A percentile compares a stretch with the other conserved stretches of the same genome.
Conservation (phyloP, 129 eudicot species). For the Flaveria bidentis region DNA sequence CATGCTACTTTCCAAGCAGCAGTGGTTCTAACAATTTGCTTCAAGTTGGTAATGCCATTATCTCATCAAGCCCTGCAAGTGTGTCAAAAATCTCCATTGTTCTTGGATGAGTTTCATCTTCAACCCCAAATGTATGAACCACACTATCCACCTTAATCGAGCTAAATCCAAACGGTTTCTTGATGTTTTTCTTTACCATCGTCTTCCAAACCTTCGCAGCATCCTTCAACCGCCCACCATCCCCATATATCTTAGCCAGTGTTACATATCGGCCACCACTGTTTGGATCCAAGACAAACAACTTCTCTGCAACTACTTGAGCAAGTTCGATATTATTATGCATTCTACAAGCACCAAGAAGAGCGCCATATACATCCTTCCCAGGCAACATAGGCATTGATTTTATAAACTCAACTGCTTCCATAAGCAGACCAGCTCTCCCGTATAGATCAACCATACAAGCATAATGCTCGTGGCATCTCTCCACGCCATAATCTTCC, state of each 20-base stretch:
- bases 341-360: conserved; percentile 52
- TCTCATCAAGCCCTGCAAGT: conserved; percentile 37
- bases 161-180: conserved; percentile 48
- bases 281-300: conserved; percentile 48
- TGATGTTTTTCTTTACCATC: conserved; percentile 46
- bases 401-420: conserved; percentile 39
- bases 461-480: conserved; percentile 49
- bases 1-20: background rate
- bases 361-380: conserved; percentile 48
- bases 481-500: conserved; percentile 42
- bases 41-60: conserved; percentile 29
- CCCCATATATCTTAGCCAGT: conserved; percentile 51
- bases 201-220: conserved; percentile 51
- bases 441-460: conserved; percentile 54
- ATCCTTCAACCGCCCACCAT: conserved; percentile 46
- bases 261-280: conserved; percentile 51
- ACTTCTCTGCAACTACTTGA: conserved; percentile 48
- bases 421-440: conserved; percentile 45
- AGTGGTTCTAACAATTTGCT: background rate
- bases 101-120: conserved; percentile 45
- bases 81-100: conserved; percentile 39
- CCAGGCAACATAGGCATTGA: conserved; percentile 42
- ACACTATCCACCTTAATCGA: conserved; percentile 51
- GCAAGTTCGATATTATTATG: conserved; percentile 46
- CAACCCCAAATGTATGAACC: conserved; percentile 50